Percentiles rank a stretch among this genome's conserved stretches.
phyloP scores from a whole-genome alignment of 495 filamentous ascomycete species.

The Elaphomyces granulatus region DNA sequence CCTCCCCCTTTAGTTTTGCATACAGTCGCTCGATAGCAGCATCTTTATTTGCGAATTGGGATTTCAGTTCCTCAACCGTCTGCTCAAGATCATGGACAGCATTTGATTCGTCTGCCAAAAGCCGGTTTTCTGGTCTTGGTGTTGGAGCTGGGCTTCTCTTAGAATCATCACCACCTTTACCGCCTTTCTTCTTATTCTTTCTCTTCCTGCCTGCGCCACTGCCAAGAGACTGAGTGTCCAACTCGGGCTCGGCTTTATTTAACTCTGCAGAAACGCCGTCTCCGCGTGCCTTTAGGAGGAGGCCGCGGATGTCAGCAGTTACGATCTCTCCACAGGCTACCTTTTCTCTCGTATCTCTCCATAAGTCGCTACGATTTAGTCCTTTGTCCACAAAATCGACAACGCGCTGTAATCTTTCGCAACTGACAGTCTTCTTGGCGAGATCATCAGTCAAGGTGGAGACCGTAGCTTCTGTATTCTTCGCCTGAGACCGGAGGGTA shows the following conservation, averaged over 20 bases:
- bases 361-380: conserved; percentile 21
- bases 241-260: no score
- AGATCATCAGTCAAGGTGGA: conserved; percentile 28
- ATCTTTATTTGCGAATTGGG: conserved; percentile 59
- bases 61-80: conserved; percentile 39
- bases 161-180: conserved; percentile 34
- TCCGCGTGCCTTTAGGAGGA: background rate
- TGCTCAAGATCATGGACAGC: conserved; percentile 33
- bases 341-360: conserved; percentile 22
- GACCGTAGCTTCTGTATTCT: conserved; percentile 34
- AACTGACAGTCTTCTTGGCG: conserved; percentile 18
- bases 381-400: conserved; percentile 26
- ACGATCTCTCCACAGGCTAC: conserved; percentile 4
- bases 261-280: no score
- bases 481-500: conserved; percentile 34
- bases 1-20: conserved; percentile 54
- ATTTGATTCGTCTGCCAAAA: conserved; percentile 7
- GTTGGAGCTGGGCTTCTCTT: conserved; percentile 11
- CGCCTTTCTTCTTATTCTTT: conserved; percentile 77
- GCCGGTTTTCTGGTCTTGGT: conserved; percentile 11
- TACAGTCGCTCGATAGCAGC: conserved; percentile 49
- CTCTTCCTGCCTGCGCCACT: conserved; percentile 39
- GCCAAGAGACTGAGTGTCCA: conserved; percentile 9
- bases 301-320: no score
- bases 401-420: conserved; percentile 19